Base-by-base conservation (phyloP, 2,329 filamentous ascomycete genomes). In the Bipolaris sorokiniana region DNA sequence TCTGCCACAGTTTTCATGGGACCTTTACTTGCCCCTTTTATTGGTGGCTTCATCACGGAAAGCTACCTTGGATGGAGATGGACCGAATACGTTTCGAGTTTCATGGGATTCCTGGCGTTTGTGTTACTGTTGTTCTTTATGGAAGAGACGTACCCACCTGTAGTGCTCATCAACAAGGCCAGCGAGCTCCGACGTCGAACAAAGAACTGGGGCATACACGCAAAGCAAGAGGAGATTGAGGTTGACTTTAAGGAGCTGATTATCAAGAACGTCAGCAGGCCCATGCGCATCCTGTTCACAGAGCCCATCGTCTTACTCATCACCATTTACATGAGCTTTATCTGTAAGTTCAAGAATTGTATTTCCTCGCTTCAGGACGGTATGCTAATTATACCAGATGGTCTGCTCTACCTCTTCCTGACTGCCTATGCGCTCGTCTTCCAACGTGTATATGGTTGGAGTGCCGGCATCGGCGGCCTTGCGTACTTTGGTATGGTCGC, bases 341-440 rank as follows among this genome's bases (percentile, higher is more conserved):
- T 77, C 31, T 77, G 74, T 65, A 73, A 58, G 58, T 63, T 15
- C 28, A 7, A 37, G 10, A 31, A 2, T 18, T 18, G 23, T 42
- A 47, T 18, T 10, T 7, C 2, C 5, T 20, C 1, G 13, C 22
- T 22, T 6, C 18, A 10, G 4, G 31, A 15, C 6, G 28, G 10
- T 22, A 18, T 20, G 20, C 52, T 62, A 51, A 68, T 45, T n/a
- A 1, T 31, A 2, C 15, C 90, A 74, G 92, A 93, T 69, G 89
- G 83, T 5, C 81, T 95, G 0, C 84, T 96, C 1, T 96, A 95
- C 70, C 87, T 94, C 23, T 63, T 95, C 80, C 82, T 97, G 50
- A 93, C 91, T 0, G 90, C 91, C 1, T 96, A 96, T 67, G 88
- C 90, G 0, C 84, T 95, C 42, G 89, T 96, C 46, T 96, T 95